A percentile compares a stretch with the other conserved stretches of the same genome.
These are phyloP conservation scores for Fusarium udum DNA, from an alignment of 2,329 filamentous ascomycete species.

Conservation along the genomic window DNA sequence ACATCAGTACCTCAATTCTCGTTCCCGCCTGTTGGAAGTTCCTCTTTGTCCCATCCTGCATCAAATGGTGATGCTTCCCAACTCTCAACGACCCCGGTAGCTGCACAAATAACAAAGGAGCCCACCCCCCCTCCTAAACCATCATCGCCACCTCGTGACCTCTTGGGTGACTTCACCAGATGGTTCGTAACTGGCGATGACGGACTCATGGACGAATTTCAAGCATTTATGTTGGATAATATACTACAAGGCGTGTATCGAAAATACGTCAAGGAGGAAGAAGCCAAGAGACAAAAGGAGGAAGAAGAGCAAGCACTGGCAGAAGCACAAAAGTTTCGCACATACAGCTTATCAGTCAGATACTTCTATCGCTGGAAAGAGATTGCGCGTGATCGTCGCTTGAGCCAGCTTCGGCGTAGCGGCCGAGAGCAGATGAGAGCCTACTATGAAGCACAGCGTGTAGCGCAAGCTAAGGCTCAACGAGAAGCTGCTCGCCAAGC, in stretches of 20 bases:
- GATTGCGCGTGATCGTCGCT: slow-evolving; percentile 57
- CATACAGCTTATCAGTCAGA: slow-evolving; percentile 60
- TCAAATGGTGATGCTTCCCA: background rate
- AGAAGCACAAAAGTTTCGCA: slow-evolving; percentile 59
- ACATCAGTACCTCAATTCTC: slow-evolving; percentile 12
- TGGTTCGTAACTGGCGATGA: slow-evolving; percentile 66
- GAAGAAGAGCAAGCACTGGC: slow-evolving; percentile 59
- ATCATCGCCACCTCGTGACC: slow-evolving; percentile 48
- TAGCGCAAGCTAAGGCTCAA: slow-evolving; percentile 46
- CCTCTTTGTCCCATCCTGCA: background rate
- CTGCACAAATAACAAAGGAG: slow-evolving; percentile 10
- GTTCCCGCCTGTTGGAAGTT: slow-evolving; percentile 9
- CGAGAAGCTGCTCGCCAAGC: slow-evolving; percentile 47
- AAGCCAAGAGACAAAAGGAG: slow-evolving; percentile 54
- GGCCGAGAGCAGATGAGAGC: slow-evolving; percentile 61
- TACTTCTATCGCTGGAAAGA: slow-evolving; percentile 67
- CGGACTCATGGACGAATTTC: slow-evolving; percentile 63
- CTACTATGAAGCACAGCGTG: slow-evolving; percentile 54
- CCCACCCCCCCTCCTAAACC: background rate
- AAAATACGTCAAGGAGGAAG: slow-evolving; percentile 52
- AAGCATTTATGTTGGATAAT: slow-evolving; percentile 56
- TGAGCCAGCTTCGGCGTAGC: slow-evolving; percentile 60
- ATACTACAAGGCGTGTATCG: slow-evolving; percentile 55
- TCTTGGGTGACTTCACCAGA: slow-evolving; percentile 59
- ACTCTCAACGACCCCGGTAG: background rate